Percentiles rank a stretch among this genome's conserved stretches.
These are phyloP conservation scores for Lasiosphaeriaceae sp. DNA, from an alignment of 495 filamentous ascomycete genomes.

Conservation along the genomic window DNA sequence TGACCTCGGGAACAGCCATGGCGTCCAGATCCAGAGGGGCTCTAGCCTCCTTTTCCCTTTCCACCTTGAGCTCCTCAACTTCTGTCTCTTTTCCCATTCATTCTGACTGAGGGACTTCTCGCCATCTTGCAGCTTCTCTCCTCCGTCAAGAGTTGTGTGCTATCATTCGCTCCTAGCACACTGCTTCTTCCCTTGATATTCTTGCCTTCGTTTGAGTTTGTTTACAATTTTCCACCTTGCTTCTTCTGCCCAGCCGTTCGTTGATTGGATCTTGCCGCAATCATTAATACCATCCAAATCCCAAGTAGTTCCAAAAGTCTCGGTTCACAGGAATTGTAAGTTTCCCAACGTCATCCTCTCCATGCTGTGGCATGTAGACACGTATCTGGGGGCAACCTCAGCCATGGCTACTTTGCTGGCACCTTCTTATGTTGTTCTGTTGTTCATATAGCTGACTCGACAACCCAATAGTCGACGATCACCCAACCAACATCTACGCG, in stretches of 20 bases:
- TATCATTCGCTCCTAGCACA: slow-evolving; percentile 26
- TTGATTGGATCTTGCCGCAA: background rate
- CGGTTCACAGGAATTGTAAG: too few relatives aligned
- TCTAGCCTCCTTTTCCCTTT: slow-evolving; percentile 12
- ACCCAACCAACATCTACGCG: background rate
- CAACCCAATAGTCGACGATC: slow-evolving; percentile 6
- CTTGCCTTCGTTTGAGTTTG: slow-evolving; percentile 17
- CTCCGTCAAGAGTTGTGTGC: slow-evolving; percentile 16
- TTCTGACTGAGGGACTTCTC: background rate
- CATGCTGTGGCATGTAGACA: too few relatives aligned
- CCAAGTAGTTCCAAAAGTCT: background rate
- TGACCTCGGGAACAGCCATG: slow-evolving; percentile 22
- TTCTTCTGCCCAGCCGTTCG: background rate
- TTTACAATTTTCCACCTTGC: slow-evolving; percentile 6
- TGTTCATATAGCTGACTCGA: background rate
- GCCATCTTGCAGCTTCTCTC: slow-evolving; percentile 7
- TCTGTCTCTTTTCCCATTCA: background rate
- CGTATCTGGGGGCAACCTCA: too few relatives aligned
- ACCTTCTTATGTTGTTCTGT: background rate
- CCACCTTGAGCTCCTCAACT: background rate
- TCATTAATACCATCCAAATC: background rate
- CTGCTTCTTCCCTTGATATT: slow-evolving; percentile 6
- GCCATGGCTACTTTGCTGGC: too few relatives aligned
- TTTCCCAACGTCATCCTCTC: too few relatives aligned
- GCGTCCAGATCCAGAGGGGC: slow-evolving; percentile 6